These are phyloP conservation scores for Dittrichia graveolens DNA, from an alignment of 129 eudicot genomes.

Conservation along the genomic window DNA sequence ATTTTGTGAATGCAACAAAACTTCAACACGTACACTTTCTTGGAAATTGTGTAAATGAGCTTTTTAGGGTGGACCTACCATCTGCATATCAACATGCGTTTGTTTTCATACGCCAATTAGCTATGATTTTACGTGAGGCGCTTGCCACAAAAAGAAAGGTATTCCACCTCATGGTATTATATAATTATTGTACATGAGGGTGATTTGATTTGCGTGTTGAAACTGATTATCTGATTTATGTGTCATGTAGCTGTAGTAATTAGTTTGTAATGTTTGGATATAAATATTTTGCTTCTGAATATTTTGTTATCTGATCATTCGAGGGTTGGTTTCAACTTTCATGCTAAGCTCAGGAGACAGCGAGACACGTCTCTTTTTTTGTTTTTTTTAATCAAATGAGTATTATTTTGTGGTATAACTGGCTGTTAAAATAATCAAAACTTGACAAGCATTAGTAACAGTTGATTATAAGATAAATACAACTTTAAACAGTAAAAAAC, in stretches of 20 bases:
- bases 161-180: not conserved
- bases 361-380: not conserved
- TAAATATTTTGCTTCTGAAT: not conserved
- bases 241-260: not conserved
- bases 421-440: too few species aligned
- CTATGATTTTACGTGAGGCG: conserved; percentile 76
- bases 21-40: conserved; percentile 93
- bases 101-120: conserved; percentile 83
- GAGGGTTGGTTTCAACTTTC: too few species aligned
- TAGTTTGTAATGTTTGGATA: not conserved
- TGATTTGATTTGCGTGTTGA: not conserved
- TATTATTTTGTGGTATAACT: too few species aligned
- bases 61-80: conserved; percentile 75
- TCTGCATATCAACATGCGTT: conserved; percentile 93
- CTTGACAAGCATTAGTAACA: too few species aligned
- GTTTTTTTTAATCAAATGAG: too few species aligned
- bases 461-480: too few species aligned
- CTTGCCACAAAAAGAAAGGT: conserved; percentile 60
- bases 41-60: conserved; percentile 77
- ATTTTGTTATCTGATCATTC: not conserved
- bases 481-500: too few species aligned
- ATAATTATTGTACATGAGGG: not conserved
- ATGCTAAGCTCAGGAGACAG: not conserved
- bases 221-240: not conserved
- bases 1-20: conserved; percentile 69